These are phyloP conservation scores for Nicotiana benthamiana DNA, from an alignment of 257 asterid genomes.

Conservation along the genomic window DNA sequence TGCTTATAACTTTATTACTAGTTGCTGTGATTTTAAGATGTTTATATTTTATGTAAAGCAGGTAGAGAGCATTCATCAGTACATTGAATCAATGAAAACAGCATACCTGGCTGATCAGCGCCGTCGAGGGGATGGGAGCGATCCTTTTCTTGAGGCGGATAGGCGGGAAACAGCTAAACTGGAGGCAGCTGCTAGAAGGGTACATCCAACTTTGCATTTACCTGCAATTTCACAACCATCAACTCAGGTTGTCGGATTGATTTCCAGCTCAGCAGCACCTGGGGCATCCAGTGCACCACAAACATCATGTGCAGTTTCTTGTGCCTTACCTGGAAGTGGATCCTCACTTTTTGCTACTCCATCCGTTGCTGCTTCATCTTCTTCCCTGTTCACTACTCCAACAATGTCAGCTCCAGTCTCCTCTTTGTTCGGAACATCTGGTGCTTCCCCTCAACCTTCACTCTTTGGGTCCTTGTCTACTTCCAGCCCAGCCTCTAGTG, in stretches of 20 bases:
- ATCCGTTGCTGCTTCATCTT: constrained; percentile 42
- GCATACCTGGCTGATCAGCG: constrained; percentile 93
- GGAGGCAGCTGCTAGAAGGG: constrained; percentile 97
- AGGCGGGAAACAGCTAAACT: constrained; percentile 83
- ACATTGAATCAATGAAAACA: constrained; percentile 87
- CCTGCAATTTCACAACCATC: constrained; percentile 60
- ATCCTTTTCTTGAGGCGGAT: constrained; percentile 97
- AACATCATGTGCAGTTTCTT: constrained; percentile 23
- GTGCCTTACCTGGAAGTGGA: constrained; percentile 64
- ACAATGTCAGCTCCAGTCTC: constrained; percentile 44
- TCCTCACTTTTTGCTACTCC: constrained; percentile 66
- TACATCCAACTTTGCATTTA: constrained; percentile 84
- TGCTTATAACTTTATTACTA: background rate
- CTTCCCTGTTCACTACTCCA: constrained; percentile 70
- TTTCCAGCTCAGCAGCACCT: constrained; percentile 48
- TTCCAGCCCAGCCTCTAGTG: constrained; percentile 45
- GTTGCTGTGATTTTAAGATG: background rate
- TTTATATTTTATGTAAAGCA: constrained; percentile 6
- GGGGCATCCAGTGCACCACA: constrained; percentile 44
- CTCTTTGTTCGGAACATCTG: constrained; percentile 49
- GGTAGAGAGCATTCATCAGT: constrained; percentile 94
- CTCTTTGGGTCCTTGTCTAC: constrained; percentile 51
- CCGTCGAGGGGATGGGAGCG: constrained; percentile 61
- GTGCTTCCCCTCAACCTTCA: constrained; percentile 62
- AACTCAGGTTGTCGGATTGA: constrained; percentile 39